Percentiles rank a stretch among this genome's conserved stretches.
phyloP scores from a whole-genome alignment of 805 yeast species.

The Kazachstania africana region DNA sequence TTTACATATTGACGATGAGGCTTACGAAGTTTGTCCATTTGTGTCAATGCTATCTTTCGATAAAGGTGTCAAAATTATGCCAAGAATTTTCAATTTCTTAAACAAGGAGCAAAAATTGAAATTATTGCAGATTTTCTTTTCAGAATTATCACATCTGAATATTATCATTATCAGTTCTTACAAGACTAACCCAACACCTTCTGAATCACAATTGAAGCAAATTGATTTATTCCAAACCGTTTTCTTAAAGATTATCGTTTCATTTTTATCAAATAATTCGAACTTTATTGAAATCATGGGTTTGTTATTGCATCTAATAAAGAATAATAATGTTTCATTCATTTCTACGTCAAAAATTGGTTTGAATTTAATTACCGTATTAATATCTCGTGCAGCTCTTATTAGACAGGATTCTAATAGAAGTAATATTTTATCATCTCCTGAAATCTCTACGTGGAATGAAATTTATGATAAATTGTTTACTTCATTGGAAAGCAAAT shows the following conservation, averaged over 20 bases:
- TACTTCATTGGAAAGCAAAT: slow-evolving; percentile 64
- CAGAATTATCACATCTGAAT: slow-evolving; percentile 66
- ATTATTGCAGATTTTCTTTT: slow-evolving; percentile 64
- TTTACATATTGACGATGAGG: slow-evolving; percentile 56
- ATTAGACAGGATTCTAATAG: slow-evolving; percentile 68
- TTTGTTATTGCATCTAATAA: slow-evolving; percentile 55
- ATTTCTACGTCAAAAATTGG: slow-evolving; percentile 60
- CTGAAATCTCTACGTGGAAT: slow-evolving; percentile 50
- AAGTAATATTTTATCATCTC: slow-evolving; percentile 27
- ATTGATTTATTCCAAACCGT: slow-evolving; percentile 72
- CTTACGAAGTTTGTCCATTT: slow-evolving; percentile 57
- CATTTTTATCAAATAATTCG: slow-evolving; percentile 66
- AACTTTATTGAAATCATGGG: slow-evolving; percentile 70
- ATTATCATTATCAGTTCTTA: slow-evolving; percentile 73
- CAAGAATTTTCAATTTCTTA: slow-evolving; percentile 77
- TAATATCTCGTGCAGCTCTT: slow-evolving; percentile 83
- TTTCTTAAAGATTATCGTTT: slow-evolving; percentile 72
- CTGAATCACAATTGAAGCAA: slow-evolving; percentile 38
- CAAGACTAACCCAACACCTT: slow-evolving; percentile 51
- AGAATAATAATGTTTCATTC: slow-evolving; percentile 53
- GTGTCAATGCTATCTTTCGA: slow-evolving; percentile 72
- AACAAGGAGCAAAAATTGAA: slow-evolving; percentile 66
- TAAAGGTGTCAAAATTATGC: slow-evolving; percentile 81
- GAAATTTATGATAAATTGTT: slow-evolving; percentile 73
- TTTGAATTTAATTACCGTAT: slow-evolving; percentile 74